Conservation (phyloP, 352 stramenopile genomes). For the Blastocystis hominis region DNA sequence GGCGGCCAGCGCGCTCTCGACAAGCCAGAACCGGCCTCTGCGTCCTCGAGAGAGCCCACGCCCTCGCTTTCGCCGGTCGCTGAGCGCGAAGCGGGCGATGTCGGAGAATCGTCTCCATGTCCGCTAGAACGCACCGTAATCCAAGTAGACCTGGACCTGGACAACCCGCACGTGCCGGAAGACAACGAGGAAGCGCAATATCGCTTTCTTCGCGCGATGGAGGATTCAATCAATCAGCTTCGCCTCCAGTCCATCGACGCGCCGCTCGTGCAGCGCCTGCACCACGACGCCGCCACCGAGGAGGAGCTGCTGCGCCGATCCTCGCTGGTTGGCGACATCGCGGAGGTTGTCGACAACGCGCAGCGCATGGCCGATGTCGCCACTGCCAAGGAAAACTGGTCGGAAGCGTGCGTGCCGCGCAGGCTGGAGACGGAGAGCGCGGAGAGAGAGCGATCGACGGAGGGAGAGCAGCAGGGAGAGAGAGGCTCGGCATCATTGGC, state of each 20-base stretch:
- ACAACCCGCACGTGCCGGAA: conserved; percentile 18
- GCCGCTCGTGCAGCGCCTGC: neutral
- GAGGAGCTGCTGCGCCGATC: neutral
- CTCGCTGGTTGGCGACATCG: neutral
- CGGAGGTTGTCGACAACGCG: neutral
- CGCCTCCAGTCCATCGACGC: neutral
- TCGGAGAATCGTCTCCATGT: too few relatives aligned
- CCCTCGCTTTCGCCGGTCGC: neutral
- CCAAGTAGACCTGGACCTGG: conserved; percentile 18
- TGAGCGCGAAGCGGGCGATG: neutral
- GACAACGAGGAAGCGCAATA: neutral
- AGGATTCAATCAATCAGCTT: neutral
- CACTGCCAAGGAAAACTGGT: neutral
- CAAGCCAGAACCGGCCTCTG: neutral
- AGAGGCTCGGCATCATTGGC: too few relatives aligned
- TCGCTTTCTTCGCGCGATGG: neutral
- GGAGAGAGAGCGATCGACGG: too few relatives aligned
- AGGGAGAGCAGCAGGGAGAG: too few relatives aligned
- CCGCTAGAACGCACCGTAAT: neutral
- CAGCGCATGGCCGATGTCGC: neutral
- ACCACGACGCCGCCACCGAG: neutral
- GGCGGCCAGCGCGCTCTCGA: too few relatives aligned
- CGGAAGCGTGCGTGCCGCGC: neutral
- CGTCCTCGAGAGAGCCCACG: neutral
- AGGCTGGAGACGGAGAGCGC: neutral